A percentile compares a stretch with the other conserved stretches of the same genome.
These are phyloP conservation scores for Leccinum angustisporum DNA, from an alignment of 1,284 basidiomycete species.

Conservation along the genomic window DNA sequence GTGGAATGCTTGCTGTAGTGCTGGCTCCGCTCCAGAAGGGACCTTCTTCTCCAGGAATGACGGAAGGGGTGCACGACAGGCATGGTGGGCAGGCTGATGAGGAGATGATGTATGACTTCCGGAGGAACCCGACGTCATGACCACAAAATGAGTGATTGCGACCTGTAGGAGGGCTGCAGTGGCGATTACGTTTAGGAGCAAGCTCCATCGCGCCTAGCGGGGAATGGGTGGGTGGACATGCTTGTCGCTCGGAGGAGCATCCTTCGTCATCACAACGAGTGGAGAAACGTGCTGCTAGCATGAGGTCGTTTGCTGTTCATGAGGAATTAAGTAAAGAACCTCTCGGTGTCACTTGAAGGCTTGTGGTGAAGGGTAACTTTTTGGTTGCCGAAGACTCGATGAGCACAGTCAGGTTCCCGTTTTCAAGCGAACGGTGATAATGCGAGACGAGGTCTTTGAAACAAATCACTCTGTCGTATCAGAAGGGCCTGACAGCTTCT, in stretches of 20 bases:
- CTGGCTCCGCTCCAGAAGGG: slow-evolving; percentile 18
- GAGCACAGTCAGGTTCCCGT: neutral
- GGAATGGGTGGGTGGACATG: slow-evolving; percentile 4
- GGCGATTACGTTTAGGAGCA: slow-evolving; percentile 17
- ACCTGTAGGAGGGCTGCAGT: slow-evolving; percentile 16
- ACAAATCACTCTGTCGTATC: neutral
- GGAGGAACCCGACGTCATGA: neutral
- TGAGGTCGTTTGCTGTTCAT: neutral
- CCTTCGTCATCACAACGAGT: neutral
- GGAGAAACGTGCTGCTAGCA: neutral
- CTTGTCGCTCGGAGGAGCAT: neutral
- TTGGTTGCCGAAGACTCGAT: neutral
- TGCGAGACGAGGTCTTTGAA: too few relatives aligned
- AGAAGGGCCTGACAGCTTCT: neutral
- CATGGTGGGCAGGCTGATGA: slow-evolving; percentile 1
- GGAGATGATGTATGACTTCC: neutral
- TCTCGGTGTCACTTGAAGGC: neutral
- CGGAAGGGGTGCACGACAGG: slow-evolving; percentile 22
- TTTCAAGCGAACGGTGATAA: too few relatives aligned
- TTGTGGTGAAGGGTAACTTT: neutral
- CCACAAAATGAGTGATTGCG: neutral
- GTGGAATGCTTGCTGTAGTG: slow-evolving; percentile 13
- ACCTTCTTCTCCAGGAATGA: slow-evolving; percentile 15
- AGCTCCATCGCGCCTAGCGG: slow-evolving; percentile 21
- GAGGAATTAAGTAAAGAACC: neutral